phyloP scores from a whole-genome alignment of 306 rosid species.

The Quercus bicolor region DNA sequence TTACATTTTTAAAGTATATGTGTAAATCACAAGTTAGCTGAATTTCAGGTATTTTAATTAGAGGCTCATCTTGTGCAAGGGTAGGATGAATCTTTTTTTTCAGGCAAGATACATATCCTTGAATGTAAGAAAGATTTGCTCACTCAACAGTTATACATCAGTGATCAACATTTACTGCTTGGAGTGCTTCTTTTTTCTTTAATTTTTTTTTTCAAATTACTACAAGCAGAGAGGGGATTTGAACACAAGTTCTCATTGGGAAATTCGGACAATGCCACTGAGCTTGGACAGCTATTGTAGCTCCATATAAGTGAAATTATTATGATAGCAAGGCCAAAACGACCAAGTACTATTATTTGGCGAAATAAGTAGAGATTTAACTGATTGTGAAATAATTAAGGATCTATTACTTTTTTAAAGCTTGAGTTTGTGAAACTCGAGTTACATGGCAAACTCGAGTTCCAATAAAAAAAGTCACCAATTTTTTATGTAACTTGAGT shows the following conservation, averaged over 20 bases:
- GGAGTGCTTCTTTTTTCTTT: neutral
- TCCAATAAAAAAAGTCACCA: too few relatives aligned
- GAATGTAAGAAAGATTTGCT: slow-evolving; percentile 30
- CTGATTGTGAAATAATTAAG: too few relatives aligned
- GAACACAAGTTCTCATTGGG: too few relatives aligned
- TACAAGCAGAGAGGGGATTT: too few relatives aligned
- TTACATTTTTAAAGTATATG: slow-evolving; percentile 7
- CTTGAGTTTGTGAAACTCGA: too few relatives aligned
- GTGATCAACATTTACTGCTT: slow-evolving; percentile 15
- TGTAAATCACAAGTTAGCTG: neutral
- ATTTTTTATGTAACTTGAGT: too few relatives aligned
- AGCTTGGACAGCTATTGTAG: neutral
- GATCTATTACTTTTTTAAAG: rapidly evolving
- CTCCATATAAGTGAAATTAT: too few relatives aligned
- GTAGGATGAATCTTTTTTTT: slow-evolving; percentile 15
- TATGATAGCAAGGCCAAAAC: neutral
- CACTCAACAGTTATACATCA: slow-evolving; percentile 2
- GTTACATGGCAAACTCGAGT: too few relatives aligned
- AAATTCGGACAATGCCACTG: too few relatives aligned
- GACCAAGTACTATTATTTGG: too few relatives aligned
- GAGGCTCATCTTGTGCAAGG: neutral
- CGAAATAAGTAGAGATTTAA: too few relatives aligned
- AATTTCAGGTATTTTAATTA: neutral
- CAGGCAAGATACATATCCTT: slow-evolving; percentile 17
- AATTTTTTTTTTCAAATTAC: too few relatives aligned